Conservation (phyloP, 2,329 filamentous ascomycete genomes). For the Penicillium verrucosum region DNA sequence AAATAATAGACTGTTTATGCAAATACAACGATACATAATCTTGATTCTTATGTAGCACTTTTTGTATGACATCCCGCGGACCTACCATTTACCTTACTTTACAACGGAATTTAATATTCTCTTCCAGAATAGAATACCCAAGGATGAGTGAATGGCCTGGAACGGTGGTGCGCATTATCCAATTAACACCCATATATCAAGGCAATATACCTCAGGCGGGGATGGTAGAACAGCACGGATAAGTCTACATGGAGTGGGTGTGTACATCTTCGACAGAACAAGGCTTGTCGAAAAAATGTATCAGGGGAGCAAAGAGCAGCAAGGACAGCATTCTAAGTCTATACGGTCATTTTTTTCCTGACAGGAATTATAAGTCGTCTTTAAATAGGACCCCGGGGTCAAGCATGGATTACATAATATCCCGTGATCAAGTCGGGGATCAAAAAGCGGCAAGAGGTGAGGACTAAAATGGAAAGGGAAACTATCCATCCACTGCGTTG, state of each 20-base stretch:
- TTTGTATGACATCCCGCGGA: background rate
- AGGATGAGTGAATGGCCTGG: background rate
- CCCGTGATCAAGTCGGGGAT: background rate
- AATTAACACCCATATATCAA: background rate
- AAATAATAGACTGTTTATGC: background rate
- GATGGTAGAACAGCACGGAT: background rate
- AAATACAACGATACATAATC: background rate
- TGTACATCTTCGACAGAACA: too few relatives aligned
- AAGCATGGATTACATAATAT: background rate
- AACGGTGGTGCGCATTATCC: background rate
- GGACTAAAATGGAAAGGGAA: background rate
- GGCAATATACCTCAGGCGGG: background rate
- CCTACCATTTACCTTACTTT: background rate
- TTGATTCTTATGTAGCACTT: too few relatives aligned
- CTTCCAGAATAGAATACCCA: background rate
- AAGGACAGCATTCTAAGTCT: too few relatives aligned
- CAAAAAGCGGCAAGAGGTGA: background rate
- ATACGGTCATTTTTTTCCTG: too few relatives aligned
- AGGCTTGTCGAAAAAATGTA: too few relatives aligned
- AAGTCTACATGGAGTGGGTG: too few relatives aligned
- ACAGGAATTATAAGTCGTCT: too few relatives aligned
- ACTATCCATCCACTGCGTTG: conserved; percentile 9
- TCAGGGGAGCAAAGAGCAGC: too few relatives aligned
- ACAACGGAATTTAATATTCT: background rate
- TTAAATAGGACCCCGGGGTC: too few relatives aligned